phyloP scores from a whole-genome alignment of 768 basidiomycete genomes.

The Suillus occidentalis region DNA sequence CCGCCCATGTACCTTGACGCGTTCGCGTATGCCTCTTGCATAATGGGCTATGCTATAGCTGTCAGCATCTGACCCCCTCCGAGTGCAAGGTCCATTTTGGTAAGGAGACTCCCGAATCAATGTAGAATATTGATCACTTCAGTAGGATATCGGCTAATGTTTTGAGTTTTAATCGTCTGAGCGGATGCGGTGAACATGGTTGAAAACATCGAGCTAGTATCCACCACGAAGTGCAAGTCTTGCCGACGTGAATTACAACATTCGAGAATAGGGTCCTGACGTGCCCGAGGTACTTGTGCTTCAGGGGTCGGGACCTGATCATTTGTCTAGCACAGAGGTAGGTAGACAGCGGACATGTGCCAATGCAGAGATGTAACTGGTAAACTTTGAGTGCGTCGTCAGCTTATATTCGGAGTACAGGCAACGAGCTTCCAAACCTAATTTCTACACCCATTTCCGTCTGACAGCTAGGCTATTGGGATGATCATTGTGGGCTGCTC shows the following conservation, averaged over 20 bases:
- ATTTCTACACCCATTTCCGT: conserved; percentile 30
- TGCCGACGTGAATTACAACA: conserved; percentile 50
- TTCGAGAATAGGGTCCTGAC: conserved; percentile 73
- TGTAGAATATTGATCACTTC: conserved; percentile 81
- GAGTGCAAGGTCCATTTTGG: conserved; percentile 48
- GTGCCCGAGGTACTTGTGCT: conserved; percentile 59
- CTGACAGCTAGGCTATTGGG: conserved; percentile 63
- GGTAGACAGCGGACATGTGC: conserved; percentile 10
- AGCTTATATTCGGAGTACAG: conserved; percentile 80
- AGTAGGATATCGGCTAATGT: conserved; percentile 35
- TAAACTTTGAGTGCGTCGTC: conserved; percentile 67
- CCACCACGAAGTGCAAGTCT: conserved; percentile 54
- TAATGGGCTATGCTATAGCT: not conserved
- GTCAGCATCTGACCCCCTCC: conserved; percentile 62
- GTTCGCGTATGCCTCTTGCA: conserved; percentile 17
- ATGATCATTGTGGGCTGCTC: conserved; percentile 68
- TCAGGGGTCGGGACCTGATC: conserved; percentile 62
- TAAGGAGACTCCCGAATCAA: conserved; percentile 59
- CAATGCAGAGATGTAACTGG: not conserved
- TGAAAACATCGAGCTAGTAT: conserved; percentile 79
- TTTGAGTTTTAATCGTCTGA: not conserved
- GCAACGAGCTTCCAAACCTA: conserved; percentile 75
- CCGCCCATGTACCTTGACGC: conserved; percentile 74
- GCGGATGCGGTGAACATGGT: conserved; percentile 87
- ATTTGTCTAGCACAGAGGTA: conserved; percentile 77